Conservation (phyloP, 2,329 filamentous ascomycete genomes). For the Aspergillaceae sp. region DNA sequence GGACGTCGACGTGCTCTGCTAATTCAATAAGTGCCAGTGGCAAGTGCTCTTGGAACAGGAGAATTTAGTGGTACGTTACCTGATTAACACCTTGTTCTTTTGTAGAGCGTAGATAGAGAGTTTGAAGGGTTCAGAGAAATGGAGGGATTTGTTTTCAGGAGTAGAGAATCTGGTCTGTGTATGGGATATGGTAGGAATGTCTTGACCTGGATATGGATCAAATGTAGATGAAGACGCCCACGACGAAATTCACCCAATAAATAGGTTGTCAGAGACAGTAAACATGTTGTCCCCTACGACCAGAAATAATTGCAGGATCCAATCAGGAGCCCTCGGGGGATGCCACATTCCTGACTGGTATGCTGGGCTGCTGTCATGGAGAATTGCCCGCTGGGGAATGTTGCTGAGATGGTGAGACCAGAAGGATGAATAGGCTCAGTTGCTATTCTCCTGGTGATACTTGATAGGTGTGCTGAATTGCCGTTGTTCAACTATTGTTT, state of each 20-base stretch:
- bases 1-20: not conserved
- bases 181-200: no score
- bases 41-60: not conserved
- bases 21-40: not conserved
- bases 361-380: not conserved
- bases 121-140: not conserved
- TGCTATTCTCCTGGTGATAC: no score
- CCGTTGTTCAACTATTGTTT: no score
- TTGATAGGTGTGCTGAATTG: no score
- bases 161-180: no score
- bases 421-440: no score
- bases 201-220: not conserved
- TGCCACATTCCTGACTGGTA: not conserved
- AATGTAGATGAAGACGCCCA: not conserved
- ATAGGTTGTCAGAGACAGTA: not conserved
- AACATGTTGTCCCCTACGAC: not conserved
- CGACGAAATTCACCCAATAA: not conserved
- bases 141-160: not conserved
- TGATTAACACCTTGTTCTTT: not conserved
- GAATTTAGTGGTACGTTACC: not conserved
- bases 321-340: not conserved
- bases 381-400: not conserved
- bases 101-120: not conserved
- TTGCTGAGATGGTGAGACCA: no score
- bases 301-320: not conserved